These are phyloP conservation scores for Brassica napus DNA, from an alignment of 345 rosid species.

Conservation along the genomic window DNA sequence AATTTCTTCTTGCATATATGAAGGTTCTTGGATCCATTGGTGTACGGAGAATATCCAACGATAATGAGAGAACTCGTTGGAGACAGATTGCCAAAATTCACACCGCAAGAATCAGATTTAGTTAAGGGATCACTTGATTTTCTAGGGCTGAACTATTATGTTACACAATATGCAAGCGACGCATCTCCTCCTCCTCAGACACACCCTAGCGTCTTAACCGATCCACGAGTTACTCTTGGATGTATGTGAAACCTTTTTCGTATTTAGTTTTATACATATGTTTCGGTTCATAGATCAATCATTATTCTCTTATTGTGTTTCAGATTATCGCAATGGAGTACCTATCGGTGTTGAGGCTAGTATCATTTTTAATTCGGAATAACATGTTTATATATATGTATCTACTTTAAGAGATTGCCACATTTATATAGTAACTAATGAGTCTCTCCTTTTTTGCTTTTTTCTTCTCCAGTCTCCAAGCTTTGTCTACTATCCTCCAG, in stretches of 20 bases:
- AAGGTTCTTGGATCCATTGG: slow-evolving; percentile 36
- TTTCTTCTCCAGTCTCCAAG: not conserved
- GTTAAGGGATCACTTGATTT: slow-evolving; percentile 40
- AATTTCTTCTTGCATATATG: not conserved
- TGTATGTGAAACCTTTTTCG: slow-evolving; percentile 1
- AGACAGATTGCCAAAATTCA: slow-evolving; percentile 25
- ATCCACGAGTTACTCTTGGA: slow-evolving; percentile 23
- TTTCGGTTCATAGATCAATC: no score
- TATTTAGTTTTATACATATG: not conserved
- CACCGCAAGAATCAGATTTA: slow-evolving; percentile 11
- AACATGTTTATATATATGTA: not conserved
- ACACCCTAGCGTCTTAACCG: slow-evolving; percentile 12
- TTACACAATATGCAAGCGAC: slow-evolving; percentile 33
- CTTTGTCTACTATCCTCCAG: not conserved
- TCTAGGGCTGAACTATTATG: slow-evolving; percentile 35
- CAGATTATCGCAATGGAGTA: slow-evolving; percentile 7
- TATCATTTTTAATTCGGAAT: not conserved
- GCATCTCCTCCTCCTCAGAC: slow-evolving; percentile 5
- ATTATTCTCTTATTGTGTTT: not conserved
- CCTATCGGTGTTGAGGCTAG: slow-evolving; percentile 28
- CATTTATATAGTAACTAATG: no score
- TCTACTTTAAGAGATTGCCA: not conserved
- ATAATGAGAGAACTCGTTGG: slow-evolving; percentile 12
- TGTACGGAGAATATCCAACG: slow-evolving; percentile 25
- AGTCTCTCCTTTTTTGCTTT: not conserved